phyloP scores from a whole-genome alignment of 345 rosid genomes.

The Trapa bicornis region DNA sequence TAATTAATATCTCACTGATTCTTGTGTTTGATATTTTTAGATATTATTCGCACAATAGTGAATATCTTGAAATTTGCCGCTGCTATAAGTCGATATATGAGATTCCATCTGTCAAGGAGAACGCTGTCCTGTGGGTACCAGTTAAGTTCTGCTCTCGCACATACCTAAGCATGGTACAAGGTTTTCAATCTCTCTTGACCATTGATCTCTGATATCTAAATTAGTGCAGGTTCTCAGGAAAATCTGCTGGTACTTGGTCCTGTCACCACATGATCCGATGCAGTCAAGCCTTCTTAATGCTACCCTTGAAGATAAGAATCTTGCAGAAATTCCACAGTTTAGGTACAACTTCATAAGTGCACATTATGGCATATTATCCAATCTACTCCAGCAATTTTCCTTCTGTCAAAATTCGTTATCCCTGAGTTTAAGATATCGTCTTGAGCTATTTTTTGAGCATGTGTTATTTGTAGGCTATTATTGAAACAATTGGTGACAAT shows the following conservation, averaged over 20 bases:
- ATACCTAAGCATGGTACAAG: background rate
- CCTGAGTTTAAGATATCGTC: background rate
- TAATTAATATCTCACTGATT: slow-evolving; percentile 2
- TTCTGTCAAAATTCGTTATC: background rate
- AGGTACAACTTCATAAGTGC: slow-evolving; percentile 23
- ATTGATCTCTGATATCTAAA: background rate
- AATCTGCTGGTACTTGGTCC: slow-evolving; percentile 69
- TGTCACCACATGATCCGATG: slow-evolving; percentile 73
- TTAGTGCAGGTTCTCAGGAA: slow-evolving; percentile 49
- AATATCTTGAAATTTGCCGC: slow-evolving; percentile 80
- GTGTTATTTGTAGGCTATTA: slow-evolving; percentile 37
- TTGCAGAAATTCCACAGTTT: slow-evolving; percentile 69
- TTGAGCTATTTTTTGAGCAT: background rate
- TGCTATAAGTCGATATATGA: slow-evolving; percentile 92
- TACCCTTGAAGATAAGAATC: slow-evolving; percentile 68
- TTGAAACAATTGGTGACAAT: slow-evolving; percentile 84
- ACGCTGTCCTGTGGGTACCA: slow-evolving; percentile 64
- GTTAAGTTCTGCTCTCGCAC: slow-evolving; percentile 23
- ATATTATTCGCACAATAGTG: slow-evolving; percentile 71
- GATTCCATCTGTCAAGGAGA: slow-evolving; percentile 75
- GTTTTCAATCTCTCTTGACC: background rate
- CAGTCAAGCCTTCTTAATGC: slow-evolving; percentile 76
- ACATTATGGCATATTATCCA: background rate
- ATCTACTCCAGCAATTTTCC: background rate
- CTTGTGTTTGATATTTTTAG: slow-evolving; percentile 18